These are phyloP conservation scores for Mortierella sp. DNA, from an alignment of 371 early-diverging fungal genomes.

Conservation along the genomic window DNA sequence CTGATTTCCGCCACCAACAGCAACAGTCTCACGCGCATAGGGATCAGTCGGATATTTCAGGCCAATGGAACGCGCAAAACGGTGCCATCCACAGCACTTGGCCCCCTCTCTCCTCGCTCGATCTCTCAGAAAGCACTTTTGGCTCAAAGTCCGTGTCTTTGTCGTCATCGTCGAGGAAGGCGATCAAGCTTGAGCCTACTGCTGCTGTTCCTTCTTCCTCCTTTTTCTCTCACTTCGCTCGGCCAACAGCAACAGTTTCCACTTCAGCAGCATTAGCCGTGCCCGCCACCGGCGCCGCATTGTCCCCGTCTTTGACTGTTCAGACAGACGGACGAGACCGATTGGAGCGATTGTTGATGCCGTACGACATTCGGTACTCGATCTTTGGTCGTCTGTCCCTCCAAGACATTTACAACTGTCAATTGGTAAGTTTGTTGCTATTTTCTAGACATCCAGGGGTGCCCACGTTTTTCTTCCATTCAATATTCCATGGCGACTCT, in stretches of 20 bases:
- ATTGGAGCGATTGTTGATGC: constrained; percentile 37
- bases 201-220: background rate
- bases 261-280: background rate
- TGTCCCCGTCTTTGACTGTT: background rate
- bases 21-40: background rate
- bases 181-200: background rate
- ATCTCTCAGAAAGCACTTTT: background rate
- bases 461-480: background rate
- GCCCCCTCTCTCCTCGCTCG: background rate
- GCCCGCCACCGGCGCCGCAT: background rate
- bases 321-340: constrained; percentile 6
- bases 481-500: background rate
- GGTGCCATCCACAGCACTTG: background rate
- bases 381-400: constrained; percentile 51
- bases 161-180: background rate
- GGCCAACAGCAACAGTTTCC: background rate
- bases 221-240: background rate
- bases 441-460: background rate
- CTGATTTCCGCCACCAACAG: constrained; percentile 8
- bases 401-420: constrained; percentile 42
- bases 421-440: constrained; percentile 37
- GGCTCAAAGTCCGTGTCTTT: background rate
- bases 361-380: constrained; percentile 55
- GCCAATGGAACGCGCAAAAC: background rate
- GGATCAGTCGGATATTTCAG: background rate